Percentiles rank a stretch among this genome's conserved stretches.
Evolutionary conservation across 495 filamentous ascomycete genomes (phyloP).

Genomic region (Talaromyces adpressus): DNA sequence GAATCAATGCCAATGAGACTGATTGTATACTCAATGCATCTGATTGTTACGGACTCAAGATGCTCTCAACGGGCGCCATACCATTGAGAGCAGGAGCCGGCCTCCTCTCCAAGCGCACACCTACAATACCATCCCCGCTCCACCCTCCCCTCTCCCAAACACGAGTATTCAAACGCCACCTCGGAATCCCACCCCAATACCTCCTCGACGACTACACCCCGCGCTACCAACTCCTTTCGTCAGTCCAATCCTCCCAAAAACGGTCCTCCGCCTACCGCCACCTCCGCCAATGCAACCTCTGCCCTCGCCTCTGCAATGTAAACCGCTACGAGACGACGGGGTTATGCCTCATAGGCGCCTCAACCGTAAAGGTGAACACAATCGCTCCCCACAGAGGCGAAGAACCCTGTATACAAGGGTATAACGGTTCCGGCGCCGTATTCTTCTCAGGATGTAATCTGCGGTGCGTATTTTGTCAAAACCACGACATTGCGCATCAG

Average conservation of each 20-base stretch:
- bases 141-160: too few species aligned
- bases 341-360: conserved; percentile 63
- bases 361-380: conserved; percentile 64
- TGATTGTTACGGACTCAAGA: neutral
- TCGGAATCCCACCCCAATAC: conserved; percentile 71
- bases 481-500: conserved; percentile 71
- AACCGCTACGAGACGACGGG: conserved; percentile 68
- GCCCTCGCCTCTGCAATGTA: conserved; percentile 63
- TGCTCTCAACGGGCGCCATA: neutral
- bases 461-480: conserved; percentile 77
- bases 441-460: conserved; percentile 73
- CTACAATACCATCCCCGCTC: neutral
- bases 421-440: conserved; percentile 64
- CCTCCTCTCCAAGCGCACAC: neutral
- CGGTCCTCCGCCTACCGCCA: conserved; percentile 61
- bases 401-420: conserved; percentile 72
- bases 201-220: conserved; percentile 68
- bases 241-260: conserved; percentile 54
- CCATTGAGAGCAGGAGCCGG: neutral
- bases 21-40: too few species aligned
- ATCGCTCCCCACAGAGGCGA: conserved; percentile 55
- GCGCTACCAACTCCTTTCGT: conserved; percentile 54
- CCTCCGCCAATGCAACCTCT: conserved; percentile 68
- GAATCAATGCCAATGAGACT: too few species aligned
- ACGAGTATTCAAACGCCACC: conserved; percentile 16